phyloP scores from a whole-genome alignment of 2,329 filamentous ascomycete species.

The Penicillium sp. region DNA sequence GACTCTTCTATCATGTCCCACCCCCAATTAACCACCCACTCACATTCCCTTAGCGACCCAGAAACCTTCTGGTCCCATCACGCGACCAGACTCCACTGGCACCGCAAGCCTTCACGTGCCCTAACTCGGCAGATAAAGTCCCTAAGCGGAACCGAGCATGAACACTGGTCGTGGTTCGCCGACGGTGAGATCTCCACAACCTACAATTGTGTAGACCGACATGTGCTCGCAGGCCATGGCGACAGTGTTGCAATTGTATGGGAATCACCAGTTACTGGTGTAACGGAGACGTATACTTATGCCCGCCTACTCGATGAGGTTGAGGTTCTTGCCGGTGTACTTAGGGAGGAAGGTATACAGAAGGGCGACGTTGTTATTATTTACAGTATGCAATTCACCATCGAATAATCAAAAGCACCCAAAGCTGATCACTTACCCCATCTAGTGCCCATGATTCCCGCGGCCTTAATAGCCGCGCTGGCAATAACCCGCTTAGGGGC shows the following conservation, averaged over 20 bases:
- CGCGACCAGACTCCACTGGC: slow-evolving; percentile 75
- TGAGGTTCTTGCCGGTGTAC: slow-evolving; percentile 73
- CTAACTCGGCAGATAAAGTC: slow-evolving; percentile 62
- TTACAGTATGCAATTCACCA: slow-evolving; percentile 62
- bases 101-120: slow-evolving; percentile 66
- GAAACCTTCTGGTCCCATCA: slow-evolving; percentile 73
- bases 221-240: slow-evolving; percentile 77
- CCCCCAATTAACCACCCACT: slow-evolving; percentile 52
- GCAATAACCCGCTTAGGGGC: slow-evolving; percentile 79
- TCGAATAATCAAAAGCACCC: background rate
- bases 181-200: slow-evolving; percentile 86
- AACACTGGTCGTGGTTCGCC: slow-evolving; percentile 86
- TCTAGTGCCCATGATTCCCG: slow-evolving; percentile 90
- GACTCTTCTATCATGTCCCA: slow-evolving; percentile 21
- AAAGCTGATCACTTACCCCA: background rate
- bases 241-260: slow-evolving; percentile 74
- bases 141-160: slow-evolving; percentile 61
- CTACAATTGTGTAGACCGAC: slow-evolving; percentile 87
- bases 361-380: slow-evolving; percentile 85
- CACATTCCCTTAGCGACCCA: slow-evolving; percentile 63
- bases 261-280: slow-evolving; percentile 78
- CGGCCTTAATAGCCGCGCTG: slow-evolving; percentile 80
- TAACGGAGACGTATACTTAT: slow-evolving; percentile 73
- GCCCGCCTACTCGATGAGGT: slow-evolving; percentile 73
- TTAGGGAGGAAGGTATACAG: slow-evolving; percentile 76